phyloP scores from a whole-genome alignment of 1,139 yeast genomes.

The Taphrina confusa region DNA sequence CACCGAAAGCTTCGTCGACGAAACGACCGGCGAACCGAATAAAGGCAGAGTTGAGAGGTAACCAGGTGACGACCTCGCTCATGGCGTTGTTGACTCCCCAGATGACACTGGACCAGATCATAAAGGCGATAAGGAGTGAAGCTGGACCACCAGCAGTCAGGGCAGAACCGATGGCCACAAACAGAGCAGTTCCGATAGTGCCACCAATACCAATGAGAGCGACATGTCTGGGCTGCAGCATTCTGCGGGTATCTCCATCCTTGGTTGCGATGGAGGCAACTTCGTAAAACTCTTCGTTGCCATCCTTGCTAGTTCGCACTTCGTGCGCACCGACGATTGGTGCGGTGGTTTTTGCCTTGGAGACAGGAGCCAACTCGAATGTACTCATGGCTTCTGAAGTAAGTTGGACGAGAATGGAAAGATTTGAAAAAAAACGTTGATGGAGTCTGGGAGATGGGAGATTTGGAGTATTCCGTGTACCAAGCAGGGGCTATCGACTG shows the following conservation, averaged over 20 bases:
- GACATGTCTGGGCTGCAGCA: conserved; percentile 53
- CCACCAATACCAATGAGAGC: conserved; percentile 57
- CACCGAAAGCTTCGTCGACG: conserved; percentile 55
- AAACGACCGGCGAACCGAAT: conserved; percentile 45
- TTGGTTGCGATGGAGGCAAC: conserved; percentile 23
- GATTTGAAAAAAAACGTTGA: no score
- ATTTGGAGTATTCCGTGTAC: no score
- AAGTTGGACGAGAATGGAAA: no score
- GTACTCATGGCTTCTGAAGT: conserved; percentile 2
- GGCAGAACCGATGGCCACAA: conserved; percentile 76
- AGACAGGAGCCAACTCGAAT: conserved; percentile 1
- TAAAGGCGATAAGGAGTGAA: conserved; percentile 72
- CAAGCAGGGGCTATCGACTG: no score
- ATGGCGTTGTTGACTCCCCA: conserved; percentile 70
- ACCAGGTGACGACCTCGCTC: conserved; percentile 82
- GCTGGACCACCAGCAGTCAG: conserved; percentile 79
- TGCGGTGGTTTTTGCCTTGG: background rate
- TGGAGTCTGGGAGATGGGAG: no score
- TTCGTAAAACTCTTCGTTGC: conserved; percentile 19
- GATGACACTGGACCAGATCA: conserved; percentile 68
- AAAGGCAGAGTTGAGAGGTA: conserved; percentile 79
- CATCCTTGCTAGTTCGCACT: conserved; percentile 1
- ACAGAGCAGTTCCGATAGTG: conserved; percentile 54
- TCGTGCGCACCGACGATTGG: conserved; percentile 10
- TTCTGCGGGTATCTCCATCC: conserved; percentile 44